These are phyloP conservation scores for Taiozyma sp. DNA, from an alignment of 1,139 yeast species.

Conservation along the genomic window DNA sequence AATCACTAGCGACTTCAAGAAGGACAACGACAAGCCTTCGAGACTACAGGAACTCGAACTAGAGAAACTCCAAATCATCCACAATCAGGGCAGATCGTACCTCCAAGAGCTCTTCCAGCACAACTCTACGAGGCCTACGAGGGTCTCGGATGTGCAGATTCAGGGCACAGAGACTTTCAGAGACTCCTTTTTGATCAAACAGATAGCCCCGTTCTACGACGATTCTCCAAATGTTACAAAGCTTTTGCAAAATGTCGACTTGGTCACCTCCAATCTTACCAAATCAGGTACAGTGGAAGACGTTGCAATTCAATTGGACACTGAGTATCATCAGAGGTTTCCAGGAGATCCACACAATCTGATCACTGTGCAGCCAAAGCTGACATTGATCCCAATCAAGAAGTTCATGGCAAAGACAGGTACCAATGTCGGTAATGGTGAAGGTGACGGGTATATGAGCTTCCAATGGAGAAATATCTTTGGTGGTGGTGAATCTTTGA, in stretches of 20 bases:
- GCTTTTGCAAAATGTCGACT: conserved; percentile 38
- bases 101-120: conserved; percentile 37
- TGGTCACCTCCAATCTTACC: conserved; percentile 39
- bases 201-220: conserved; percentile 49
- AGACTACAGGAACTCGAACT: conserved; percentile 31
- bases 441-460: conserved; percentile 87
- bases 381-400: conserved; percentile 57
- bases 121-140: conserved; percentile 38
- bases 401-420: conserved; percentile 80
- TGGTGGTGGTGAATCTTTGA: conserved; percentile 83
- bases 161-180: conserved; percentile 52
- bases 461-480: conserved; percentile 72
- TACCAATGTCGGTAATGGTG: conserved; percentile 93
- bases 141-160: conserved; percentile 45
- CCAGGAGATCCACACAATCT: conserved; percentile 21
- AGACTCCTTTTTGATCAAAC: conserved; percentile 45
- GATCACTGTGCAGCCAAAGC: conserved; percentile 48
- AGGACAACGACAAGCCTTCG: conserved; percentile 17
- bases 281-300: conserved; percentile 29
- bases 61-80: conserved; percentile 31
- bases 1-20: conserved; percentile 16
- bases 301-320: conserved; percentile 26
- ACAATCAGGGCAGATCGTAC: conserved; percentile 36
- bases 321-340: background rate
- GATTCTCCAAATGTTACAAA: conserved; percentile 33